phyloP scores from a whole-genome alignment of 139 green algal species.

The Chlorella sp. region DNA sequence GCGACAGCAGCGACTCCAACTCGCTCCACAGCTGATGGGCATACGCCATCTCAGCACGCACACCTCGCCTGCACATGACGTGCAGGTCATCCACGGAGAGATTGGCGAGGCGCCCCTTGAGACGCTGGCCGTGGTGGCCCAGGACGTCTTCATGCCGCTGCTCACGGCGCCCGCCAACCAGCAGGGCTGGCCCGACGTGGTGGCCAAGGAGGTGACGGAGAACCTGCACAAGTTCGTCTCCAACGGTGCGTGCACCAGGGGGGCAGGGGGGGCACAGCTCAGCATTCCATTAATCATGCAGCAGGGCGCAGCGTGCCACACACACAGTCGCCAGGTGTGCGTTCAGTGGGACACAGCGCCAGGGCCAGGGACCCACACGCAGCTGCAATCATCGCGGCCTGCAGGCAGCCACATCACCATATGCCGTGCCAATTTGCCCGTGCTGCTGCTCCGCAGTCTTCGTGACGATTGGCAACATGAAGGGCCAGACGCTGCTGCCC shows the following conservation, averaged over 20 bases:
- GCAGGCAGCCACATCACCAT: no score
- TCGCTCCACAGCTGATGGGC: not conserved
- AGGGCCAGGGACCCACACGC: no score
- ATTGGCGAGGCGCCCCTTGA: conserved; percentile 72
- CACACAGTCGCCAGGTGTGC: no score
- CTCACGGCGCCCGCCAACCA: conserved; percentile 70
- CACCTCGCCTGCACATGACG: not conserved
- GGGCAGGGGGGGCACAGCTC: no score
- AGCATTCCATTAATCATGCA: no score
- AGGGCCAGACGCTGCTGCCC: conserved; percentile 83
- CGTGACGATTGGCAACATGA: conserved; percentile 73
- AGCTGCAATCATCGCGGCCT: no score
- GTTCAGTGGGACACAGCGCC: no score
- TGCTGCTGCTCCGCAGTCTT: conserved; percentile 63
- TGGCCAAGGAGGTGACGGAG: conserved; percentile 77
- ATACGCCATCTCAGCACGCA: not conserved
- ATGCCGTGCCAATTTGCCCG: not conserved
- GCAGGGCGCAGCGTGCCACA: no score
- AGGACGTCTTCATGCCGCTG: conserved; percentile 83
- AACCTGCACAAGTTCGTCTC: conserved; percentile 85
- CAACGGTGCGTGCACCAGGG: conserved; percentile 59
- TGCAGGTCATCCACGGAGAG: conserved; percentile 70
- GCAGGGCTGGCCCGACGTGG: conserved; percentile 76
- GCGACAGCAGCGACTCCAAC: not conserved
- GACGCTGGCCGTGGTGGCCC: conserved; percentile 56